Evolutionary conservation across 2,329 filamentous ascomycete genomes (phyloP), one percentile per base, ranked within the genome.

Genomic region (Akanthomyces lecanii): DNA sequence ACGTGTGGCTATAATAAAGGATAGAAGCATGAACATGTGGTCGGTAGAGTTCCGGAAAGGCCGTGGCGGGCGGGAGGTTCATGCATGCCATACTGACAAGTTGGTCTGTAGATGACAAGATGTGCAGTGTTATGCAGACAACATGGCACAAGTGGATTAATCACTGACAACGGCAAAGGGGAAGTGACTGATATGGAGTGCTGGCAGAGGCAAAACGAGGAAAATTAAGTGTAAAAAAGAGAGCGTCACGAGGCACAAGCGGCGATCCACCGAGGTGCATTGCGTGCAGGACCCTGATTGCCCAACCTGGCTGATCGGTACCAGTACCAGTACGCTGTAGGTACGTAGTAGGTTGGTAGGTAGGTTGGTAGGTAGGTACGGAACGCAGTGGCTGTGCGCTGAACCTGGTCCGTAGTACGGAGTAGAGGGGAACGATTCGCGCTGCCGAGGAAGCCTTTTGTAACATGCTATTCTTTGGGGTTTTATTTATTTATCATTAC

Each of bases 1-100:
- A 58, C 44, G 44, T 50, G 44, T 48, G 44, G 23, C 28, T 25
- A 40, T 30, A 6, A 30, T 30, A 30, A n/a, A 57, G 54, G 54
- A 21, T 23, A 36, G 28, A 33, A 38, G 55, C 55, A 58, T 58
- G 55, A 58, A 58, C 55, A 16, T 44, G 44, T 58, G 40, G 25
- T 16, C 38, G 38, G 38, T 40, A 40, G 38, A 40, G 11, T 14
- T 40, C 38, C 38, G 38, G 38, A 1, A 40, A 16, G 38, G 38
- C 38, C 38, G 38, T 40, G 38, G 36, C 11, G 36, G 36, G 36
- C 3, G 11, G 36, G 36, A 40, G 38, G 38, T 16, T 40, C 38
- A 40, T 40, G 38, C 38, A 40, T 40, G 38, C 12, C 38, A 40
- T 40, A 40, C 33, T 8, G 33, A 36, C 33, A 36, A 11, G 10